Base-by-base conservation (phyloP, 2,329 filamentous ascomycete genomes). In the Calonectria montana region DNA sequence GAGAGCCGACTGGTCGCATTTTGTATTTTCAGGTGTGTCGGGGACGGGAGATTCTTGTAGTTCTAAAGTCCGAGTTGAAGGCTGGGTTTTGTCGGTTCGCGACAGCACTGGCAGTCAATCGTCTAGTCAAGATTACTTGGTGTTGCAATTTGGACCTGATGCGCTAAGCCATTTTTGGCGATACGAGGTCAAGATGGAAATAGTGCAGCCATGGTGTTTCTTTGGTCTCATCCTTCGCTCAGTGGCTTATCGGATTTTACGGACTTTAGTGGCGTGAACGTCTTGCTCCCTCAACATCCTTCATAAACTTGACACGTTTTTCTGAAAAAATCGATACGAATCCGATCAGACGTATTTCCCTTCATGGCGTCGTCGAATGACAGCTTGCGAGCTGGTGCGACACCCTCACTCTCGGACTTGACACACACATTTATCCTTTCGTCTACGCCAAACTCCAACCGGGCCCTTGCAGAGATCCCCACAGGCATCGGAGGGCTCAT, bases 141-240 rank as follows among this genome's bases (percentile, higher is more conserved):
- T n/a, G 2, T 23, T 23, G 6, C 16, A 4, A 15, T 27, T 31
- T 9, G 37, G 2, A 31, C 8, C 3, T 21, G 16, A 4, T 9
- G 57, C 37, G 39, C 57, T 62, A 62, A 62, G 15, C 57, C 37
- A 6, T 8, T 45, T 62, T 31, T 12, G n/a, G 57, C 57, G 37
- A 62, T 62, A 62, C 57, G 57, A 45, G 31, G 37, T 43, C 57
- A 62, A 62, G 39, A 45, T 29, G 37, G 57, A 62, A 62, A 45
- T 62, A 31, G 57, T 29, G 57, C 39, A 21, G 21, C 57, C 21
- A 5, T 62, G 37, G 9, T 62, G 39, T 62, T 45, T 31, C 15
- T 21, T 7, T 45, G 57, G 37, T 27, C 35, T 62, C 39, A 61
- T 13, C 21, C 43, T 15, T 27, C 16, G 53, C 2, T 18, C 31